Evolutionary conservation across 495 filamentous ascomycete genomes (phyloP).

Genomic region (Penicillium alfredii): DNA sequence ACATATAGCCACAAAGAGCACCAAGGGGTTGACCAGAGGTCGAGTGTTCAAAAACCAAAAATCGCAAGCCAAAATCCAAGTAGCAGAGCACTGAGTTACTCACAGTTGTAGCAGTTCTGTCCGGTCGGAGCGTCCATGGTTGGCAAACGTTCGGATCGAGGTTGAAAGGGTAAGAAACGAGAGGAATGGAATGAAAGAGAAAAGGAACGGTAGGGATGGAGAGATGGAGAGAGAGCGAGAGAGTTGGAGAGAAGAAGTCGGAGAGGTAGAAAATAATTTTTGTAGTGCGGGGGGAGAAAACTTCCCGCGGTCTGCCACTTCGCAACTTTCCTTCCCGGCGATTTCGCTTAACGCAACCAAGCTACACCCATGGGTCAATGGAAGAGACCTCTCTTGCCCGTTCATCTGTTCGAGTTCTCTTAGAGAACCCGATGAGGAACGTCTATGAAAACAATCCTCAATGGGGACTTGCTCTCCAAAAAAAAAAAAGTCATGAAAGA

Average conservation of each 20-base stretch:
- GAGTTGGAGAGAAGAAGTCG: conserved; percentile 23
- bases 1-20: no score
- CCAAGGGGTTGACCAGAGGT: no score
- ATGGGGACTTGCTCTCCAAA: no score
- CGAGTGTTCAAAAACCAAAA: no score
- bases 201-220: conserved; percentile 6
- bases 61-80: no score
- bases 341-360: no score
- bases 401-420: no score
- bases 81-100: conserved; percentile 34
- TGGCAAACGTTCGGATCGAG: neutral
- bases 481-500: no score
- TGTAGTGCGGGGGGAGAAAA: conserved; percentile 36
- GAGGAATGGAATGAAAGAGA: conserved; percentile 7
- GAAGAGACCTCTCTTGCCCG: no score
- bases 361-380: no score
- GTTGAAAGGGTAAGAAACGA: conserved; percentile 1
- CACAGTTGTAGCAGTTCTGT: conserved; percentile 79
- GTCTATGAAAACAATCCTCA: no score
- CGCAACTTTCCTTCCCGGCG: conserved; percentile 9
- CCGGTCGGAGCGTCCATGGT: conserved; percentile 48
- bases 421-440: no score
- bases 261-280: conserved; percentile 10
- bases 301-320: conserved; percentile 24
- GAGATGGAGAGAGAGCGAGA: conserved; percentile 13